Evolutionary conservation across 179 eudicot genomes (phyloP).

Genomic region (Corrigiola litoralis): DNA sequence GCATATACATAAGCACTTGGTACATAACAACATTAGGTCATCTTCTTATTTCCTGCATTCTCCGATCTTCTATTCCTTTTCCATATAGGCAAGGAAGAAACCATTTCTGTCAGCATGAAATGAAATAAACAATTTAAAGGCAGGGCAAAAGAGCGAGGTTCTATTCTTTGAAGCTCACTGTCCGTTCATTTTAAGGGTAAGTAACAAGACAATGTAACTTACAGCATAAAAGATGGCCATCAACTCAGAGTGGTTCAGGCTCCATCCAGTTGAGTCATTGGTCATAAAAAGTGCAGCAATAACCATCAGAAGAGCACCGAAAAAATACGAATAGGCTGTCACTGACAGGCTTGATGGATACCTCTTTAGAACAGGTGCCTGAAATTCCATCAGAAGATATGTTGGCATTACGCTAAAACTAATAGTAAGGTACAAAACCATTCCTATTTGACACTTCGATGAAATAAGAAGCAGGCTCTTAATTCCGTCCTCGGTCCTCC

Average conservation of each 20-base stretch:
- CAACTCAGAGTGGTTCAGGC: constrained; percentile 65
- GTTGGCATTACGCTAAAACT: background rate
- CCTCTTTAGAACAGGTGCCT: constrained; percentile 86
- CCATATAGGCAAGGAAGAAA: too few relatives aligned
- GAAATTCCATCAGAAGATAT: constrained; percentile 21
- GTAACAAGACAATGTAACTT: constrained; percentile 28
- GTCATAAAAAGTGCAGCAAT: constrained; percentile 51
- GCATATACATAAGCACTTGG: too few relatives aligned
- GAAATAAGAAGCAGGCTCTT: too few relatives aligned
- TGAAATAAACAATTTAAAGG: too few relatives aligned
- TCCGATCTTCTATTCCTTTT: too few relatives aligned
- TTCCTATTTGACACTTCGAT: background rate
- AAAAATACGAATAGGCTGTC: constrained; percentile 89
- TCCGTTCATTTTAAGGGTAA: background rate
- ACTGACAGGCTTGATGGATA: constrained; percentile 96
- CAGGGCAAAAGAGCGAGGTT: background rate
- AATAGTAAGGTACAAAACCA: background rate
- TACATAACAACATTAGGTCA: too few relatives aligned
- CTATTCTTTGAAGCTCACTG: background rate
- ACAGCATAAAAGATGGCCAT: constrained; percentile 86
- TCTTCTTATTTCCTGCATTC: too few relatives aligned
- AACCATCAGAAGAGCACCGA: constrained; percentile 73
- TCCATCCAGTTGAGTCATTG: constrained; percentile 71
- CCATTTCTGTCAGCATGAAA: too few relatives aligned
- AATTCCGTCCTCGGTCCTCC: too few relatives aligned